These are phyloP conservation scores for Populus hybrid DNA, from an alignment of 441 rosid species.

Conservation along the genomic window DNA sequence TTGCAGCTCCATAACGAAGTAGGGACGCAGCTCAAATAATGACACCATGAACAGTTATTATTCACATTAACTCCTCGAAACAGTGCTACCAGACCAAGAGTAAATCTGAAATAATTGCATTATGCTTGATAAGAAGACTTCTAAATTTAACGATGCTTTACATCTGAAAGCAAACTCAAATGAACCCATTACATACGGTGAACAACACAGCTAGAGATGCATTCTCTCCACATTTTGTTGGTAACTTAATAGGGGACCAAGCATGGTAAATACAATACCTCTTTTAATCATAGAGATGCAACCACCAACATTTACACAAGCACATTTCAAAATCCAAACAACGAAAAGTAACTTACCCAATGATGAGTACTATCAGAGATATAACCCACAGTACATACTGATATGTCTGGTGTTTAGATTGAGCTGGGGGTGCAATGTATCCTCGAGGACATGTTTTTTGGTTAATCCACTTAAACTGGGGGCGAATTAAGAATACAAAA, in stretches of 20 bases:
- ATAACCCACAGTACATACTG: constrained; percentile 70
- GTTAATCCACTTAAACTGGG: constrained; percentile 79
- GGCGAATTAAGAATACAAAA: constrained; percentile 76
- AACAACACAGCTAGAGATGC: not conserved
- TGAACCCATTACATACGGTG: not conserved
- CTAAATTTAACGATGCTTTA: not conserved
- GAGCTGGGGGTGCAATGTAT: constrained; percentile 35
- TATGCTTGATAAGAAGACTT: constrained; percentile 10
- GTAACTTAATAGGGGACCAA: not conserved
- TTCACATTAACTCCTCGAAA: constrained; percentile 58
- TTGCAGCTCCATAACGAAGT: constrained; percentile 78
- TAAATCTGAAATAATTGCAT: constrained; percentile 36
- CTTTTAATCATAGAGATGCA: not conserved
- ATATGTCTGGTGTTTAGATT: constrained; percentile 72
- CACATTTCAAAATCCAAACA: not conserved
- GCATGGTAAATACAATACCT: not conserved
- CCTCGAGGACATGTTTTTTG: constrained; percentile 59
- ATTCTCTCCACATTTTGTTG: not conserved
- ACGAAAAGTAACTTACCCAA: constrained; percentile 45
- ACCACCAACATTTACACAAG: not conserved
- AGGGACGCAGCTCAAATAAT: constrained; percentile 76
- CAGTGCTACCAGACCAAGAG: constrained; percentile 51
- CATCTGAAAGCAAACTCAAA: not conserved
- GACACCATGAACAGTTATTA: constrained; percentile 79
- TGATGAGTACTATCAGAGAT: constrained; percentile 49